Evolutionary conservation across 2,329 filamentous ascomycete species (phyloP).

Genomic region (Penicillium sp.): DNA sequence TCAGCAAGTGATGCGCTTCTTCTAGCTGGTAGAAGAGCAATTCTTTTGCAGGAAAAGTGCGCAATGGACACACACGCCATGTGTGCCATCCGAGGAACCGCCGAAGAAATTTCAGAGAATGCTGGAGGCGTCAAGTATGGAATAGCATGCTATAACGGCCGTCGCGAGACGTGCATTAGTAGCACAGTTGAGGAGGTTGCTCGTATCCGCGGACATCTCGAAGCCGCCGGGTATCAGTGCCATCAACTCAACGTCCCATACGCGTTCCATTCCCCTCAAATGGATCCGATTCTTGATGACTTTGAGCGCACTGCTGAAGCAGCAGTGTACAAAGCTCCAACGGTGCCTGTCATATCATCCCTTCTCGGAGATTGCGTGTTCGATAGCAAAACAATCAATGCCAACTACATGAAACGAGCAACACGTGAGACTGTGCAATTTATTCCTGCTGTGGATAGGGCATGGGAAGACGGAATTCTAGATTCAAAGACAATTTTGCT

Average conservation of each 20-base stretch:
- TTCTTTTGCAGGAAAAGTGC: constrained; percentile 54
- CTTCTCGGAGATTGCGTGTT: constrained; percentile 41
- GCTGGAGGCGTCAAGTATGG: constrained; percentile 24
- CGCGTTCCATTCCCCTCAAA: constrained; percentile 39
- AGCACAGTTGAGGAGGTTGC: constrained; percentile 59
- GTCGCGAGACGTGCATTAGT: constrained; percentile 70
- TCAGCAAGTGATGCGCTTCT: constrained; percentile 44
- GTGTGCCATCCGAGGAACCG: constrained; percentile 35
- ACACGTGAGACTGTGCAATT: constrained; percentile 66
- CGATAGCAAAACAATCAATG: constrained; percentile 32
- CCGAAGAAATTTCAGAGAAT: constrained; percentile 39
- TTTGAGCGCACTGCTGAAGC: constrained; percentile 35
- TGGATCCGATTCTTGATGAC: constrained; percentile 26
- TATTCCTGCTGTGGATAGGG: background rate
- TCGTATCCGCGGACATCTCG: constrained; percentile 39
- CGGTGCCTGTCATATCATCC: constrained; percentile 43
- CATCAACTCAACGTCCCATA: constrained; percentile 60
- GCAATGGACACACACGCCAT: constrained; percentile 39
- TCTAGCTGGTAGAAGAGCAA: constrained; percentile 64
- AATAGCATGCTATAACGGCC: constrained; percentile 72
- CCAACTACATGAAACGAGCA: constrained; percentile 62
- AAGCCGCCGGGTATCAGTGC: background rate
- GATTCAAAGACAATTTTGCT: background rate
- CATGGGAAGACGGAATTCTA: background rate
- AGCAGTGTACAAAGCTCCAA: constrained; percentile 35